Conservation (phyloP, 441 rosid species). For the Eruca vesicaria region DNA sequence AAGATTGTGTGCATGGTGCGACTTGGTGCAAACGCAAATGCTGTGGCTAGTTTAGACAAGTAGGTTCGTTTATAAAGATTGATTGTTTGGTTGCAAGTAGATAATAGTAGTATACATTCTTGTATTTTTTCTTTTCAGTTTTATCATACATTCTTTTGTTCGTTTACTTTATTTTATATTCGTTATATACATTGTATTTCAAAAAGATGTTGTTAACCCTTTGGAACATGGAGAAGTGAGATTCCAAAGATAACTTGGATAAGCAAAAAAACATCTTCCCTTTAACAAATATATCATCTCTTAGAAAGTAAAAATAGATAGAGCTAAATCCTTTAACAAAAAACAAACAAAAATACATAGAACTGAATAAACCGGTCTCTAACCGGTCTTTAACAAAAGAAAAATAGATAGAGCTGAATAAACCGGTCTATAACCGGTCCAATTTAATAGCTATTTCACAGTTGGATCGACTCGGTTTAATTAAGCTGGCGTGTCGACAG, state of each 20-base stretch:
- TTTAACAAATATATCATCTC: background rate
- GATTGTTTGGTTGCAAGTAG: slow-evolving; percentile 25
- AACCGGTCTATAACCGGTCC: slow-evolving; percentile 11
- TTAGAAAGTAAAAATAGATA: background rate
- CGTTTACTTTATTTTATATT: slow-evolving; percentile 22
- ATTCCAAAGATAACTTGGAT: slow-evolving; percentile 21
- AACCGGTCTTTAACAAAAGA: background rate
- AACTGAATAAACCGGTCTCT: slow-evolving; percentile 14
- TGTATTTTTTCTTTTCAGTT: slow-evolving; percentile 13
- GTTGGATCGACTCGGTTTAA: background rate
- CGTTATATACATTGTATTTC: slow-evolving; percentile 9
- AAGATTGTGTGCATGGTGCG: background rate
- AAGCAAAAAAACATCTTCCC: slow-evolving; percentile 16
- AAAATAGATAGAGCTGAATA: background rate
- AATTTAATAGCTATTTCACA: no score
- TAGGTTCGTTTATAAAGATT: background rate
- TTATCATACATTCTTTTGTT: slow-evolving; percentile 11
- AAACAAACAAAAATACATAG: background rate
- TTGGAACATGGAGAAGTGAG: slow-evolving; percentile 32
- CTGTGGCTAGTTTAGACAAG: slow-evolving; percentile 4
- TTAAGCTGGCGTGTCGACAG: background rate
- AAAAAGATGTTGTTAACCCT: slow-evolving; percentile 13
- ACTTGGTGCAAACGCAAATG: slow-evolving; percentile 9
- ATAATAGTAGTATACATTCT: slow-evolving; percentile 21
- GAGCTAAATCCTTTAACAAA: no score